phyloP scores from a whole-genome alignment of 2,329 filamentous ascomycete species.

The Chaetomium globosum region DNA sequence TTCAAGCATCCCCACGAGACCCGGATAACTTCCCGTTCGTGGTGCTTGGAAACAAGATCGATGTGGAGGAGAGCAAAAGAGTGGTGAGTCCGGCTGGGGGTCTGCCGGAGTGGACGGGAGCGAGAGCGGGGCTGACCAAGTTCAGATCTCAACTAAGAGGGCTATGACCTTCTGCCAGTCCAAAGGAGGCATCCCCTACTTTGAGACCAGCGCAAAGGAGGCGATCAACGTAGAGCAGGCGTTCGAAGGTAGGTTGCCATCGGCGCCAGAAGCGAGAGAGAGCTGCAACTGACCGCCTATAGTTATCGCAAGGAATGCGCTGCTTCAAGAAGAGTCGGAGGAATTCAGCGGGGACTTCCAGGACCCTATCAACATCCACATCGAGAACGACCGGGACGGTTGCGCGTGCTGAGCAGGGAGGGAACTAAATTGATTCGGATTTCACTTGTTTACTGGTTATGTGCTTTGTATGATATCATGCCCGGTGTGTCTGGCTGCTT shows the following conservation, averaged over 20 bases:
- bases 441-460: constrained; percentile 17
- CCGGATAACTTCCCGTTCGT: constrained; percentile 98
- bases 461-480: constrained; percentile 37
- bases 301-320: constrained; percentile 95
- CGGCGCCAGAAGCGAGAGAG: background rate
- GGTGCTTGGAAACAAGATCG: constrained; percentile 98
- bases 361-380: constrained; percentile 97
- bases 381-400: constrained; percentile 88
- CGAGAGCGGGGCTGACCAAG: constrained; percentile 2
- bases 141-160: constrained; percentile 86
- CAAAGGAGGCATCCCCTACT: constrained; percentile 96
- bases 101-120: background rate
- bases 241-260: constrained; percentile 59
- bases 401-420: constrained; percentile 74
- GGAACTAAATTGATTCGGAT: constrained; percentile 21
- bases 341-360: constrained; percentile 97
- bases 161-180: constrained; percentile 97
- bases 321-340: constrained; percentile 95
- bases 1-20: constrained; percentile 94
- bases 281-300: constrained; percentile 24
- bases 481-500: constrained; percentile 32
- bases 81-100: constrained; percentile 59
- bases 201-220: constrained; percentile 98
- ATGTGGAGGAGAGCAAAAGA: constrained; percentile 96
- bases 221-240: constrained; percentile 93